These are phyloP conservation scores for Fraxinus baroniana DNA, from an alignment of 305 asterid species.

Conservation along the genomic window DNA sequence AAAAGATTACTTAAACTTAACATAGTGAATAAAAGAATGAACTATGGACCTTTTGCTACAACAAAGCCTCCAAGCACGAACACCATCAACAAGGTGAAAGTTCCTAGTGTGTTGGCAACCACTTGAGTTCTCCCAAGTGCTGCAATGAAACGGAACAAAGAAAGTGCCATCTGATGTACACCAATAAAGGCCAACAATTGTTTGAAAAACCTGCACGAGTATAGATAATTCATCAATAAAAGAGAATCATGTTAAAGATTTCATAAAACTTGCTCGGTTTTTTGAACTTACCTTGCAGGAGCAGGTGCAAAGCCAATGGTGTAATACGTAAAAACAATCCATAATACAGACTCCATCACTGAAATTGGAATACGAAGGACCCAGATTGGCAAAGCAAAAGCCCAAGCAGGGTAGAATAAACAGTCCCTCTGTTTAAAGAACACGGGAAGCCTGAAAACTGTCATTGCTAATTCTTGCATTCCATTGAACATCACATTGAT, in stretches of 20 bases:
- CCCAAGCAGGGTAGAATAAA: constrained; percentile 81
- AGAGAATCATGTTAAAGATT: background rate
- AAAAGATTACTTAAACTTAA: background rate
- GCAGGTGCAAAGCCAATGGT: constrained; percentile 81
- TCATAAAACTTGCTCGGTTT: background rate
- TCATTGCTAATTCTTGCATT: constrained; percentile 72
- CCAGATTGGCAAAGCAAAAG: constrained; percentile 82
- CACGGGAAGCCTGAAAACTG: constrained; percentile 71
- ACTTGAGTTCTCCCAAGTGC: constrained; percentile 68
- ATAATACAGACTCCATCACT: constrained; percentile 50
- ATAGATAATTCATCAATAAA: background rate
- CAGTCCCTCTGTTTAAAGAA: constrained; percentile 75
- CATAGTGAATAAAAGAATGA: background rate
- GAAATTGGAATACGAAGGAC: constrained; percentile 62
- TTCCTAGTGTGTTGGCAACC: constrained; percentile 66
- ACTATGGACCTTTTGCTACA: constrained; percentile 53
- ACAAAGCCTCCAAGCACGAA: constrained; percentile 76
- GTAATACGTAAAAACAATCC: constrained; percentile 71
- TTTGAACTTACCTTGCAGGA: constrained; percentile 45
- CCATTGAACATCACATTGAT: constrained; percentile 80
- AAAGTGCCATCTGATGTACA: constrained; percentile 71
- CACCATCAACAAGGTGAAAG: constrained; percentile 58
- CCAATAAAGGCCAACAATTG: constrained; percentile 65
- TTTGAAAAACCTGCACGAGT: constrained; percentile 54
- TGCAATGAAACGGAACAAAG: constrained; percentile 76